Base-by-base conservation (phyloP, 2,329 filamentous ascomycete species). In the Rhexocercosporidium sp. region DNA sequence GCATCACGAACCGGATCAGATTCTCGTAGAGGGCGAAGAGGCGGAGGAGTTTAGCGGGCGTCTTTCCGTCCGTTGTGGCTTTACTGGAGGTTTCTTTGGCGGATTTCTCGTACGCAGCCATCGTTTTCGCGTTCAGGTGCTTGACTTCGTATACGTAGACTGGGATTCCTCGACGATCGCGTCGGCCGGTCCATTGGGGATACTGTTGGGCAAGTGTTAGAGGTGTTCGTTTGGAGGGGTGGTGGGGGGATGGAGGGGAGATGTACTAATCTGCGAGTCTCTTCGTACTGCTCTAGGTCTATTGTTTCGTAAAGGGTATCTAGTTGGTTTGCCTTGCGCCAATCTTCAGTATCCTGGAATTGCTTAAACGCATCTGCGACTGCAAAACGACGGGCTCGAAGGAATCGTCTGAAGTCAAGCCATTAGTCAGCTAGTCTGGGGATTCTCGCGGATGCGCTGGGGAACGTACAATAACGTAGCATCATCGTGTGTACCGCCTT, bases 11-110 rank as follows among this genome's bases (percentile, higher is more conserved):
- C 73, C 91, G 87, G 41, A 92, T 94, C 66, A 97, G 85, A 80
- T 96, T 96, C 82, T 98, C 95, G 82, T 98, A 98, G 18, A 97
- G 85, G 1, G 94, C 93, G 78, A 97, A 97, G 5, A 98, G 85
- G 27, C 93, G 92, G 62, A 97, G 84, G 76, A 97, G 86, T 76
- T 93, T 93, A 29, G 90, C 83, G 0, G 92, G 86, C 1, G 87
- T 91, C 74, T 90, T 90, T 71, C 87, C 86, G 70, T 90, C 87
- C 7, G 85, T 82, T 73, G 88, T 85, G 72, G 91, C 89, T 72
- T 89, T 85, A 74, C 85, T 85, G 67, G 85, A 83, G 49, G 83
- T 84, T 60, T 82, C 82, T 22, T 81, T 78, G 64, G 82, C 81
- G 49, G 82, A 81, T 75, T 91, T 92, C 77, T 95, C 92, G 80